Percentiles rank a stretch among this genome's conserved stretches.
These are phyloP conservation scores for Aspergillus sergii DNA, from an alignment of 2,329 filamentous ascomycete species.

Conservation along the genomic window DNA sequence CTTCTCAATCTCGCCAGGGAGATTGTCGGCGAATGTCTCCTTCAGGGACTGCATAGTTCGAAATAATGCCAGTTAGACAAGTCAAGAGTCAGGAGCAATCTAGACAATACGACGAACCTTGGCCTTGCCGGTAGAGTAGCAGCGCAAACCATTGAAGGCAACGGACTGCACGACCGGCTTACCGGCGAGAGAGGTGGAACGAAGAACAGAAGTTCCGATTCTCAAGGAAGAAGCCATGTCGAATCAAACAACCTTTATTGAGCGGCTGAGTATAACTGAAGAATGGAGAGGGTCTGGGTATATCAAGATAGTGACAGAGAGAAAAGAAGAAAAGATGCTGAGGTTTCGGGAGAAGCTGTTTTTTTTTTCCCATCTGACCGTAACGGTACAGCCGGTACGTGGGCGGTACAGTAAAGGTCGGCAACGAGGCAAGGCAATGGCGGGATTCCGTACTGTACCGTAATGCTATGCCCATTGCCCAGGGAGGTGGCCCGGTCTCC, in stretches of 20 bases:
- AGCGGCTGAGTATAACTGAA: conserved; percentile 36
- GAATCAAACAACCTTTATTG: conserved; percentile 37
- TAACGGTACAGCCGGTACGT: conserved; percentile 38
- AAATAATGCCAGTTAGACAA: conserved; percentile 29
- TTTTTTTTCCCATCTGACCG: conserved; percentile 36
- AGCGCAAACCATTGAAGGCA: conserved; percentile 81
- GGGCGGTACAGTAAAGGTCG: conserved; percentile 23
- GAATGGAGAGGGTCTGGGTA: conserved; percentile 34
- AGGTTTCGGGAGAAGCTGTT: conserved; percentile 35
- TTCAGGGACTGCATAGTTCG: conserved; percentile 74
- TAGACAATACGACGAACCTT: conserved; percentile 60
- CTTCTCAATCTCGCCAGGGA: conserved; percentile 97
- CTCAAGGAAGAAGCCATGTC: conserved; percentile 84
- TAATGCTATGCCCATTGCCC: conserved; percentile 26
- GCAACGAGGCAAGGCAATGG: conserved; percentile 16
- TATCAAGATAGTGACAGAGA: conserved; percentile 39
- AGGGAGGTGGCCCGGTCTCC: conserved; percentile 24
- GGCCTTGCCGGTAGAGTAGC: conserved; percentile 85
- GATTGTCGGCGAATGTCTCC: conserved; percentile 94
- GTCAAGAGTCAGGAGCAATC: conserved; percentile 28
- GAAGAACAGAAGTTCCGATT: conserved; percentile 78
- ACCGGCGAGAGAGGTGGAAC: conserved; percentile 70
- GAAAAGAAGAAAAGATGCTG: conserved; percentile 30
- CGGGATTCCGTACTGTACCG: conserved; percentile 23
- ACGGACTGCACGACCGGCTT: conserved; percentile 69